Evolutionary conservation across 2,329 filamentous ascomycete genomes (phyloP).

Genomic region (Hirsutella thompsonii): DNA sequence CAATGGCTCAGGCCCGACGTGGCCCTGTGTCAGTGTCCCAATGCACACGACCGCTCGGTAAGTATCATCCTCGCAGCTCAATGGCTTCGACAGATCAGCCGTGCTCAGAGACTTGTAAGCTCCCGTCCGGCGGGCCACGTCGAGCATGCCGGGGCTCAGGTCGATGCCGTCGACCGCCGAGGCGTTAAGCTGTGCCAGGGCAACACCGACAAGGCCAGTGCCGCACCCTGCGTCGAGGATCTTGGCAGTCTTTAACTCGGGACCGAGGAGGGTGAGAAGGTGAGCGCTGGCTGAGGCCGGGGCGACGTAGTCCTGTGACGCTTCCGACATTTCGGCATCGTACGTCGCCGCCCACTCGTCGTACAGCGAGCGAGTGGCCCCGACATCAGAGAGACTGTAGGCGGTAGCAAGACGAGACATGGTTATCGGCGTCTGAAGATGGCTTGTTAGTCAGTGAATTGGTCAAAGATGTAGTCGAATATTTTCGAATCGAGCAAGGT

Average conservation of each 20-base stretch:
- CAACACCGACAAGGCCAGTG: slow-evolving; percentile 37
- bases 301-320: slow-evolving; percentile 27
- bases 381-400: slow-evolving; percentile 13
- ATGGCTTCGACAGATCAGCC: slow-evolving; percentile 31
- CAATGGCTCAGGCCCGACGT: slow-evolving; percentile 37
- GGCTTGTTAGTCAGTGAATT: no score
- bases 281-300: slow-evolving; percentile 23
- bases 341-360: slow-evolving; percentile 22
- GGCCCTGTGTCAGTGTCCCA: slow-evolving; percentile 41
- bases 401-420: slow-evolving; percentile 16
- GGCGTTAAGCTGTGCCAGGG: slow-evolving; percentile 28
- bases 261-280: slow-evolving; percentile 17
- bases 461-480: no score
- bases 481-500: no score
- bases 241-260: slow-evolving; percentile 10
- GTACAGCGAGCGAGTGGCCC: slow-evolving; percentile 17
- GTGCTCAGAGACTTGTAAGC: slow-evolving; percentile 30
- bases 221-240: slow-evolving; percentile 45
- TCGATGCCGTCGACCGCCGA: slow-evolving; percentile 39
- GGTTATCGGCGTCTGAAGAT: no score
- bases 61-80: slow-evolving; percentile 22
- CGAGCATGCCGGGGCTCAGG: slow-evolving; percentile 38
- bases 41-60: slow-evolving; percentile 40
- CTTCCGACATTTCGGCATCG: slow-evolving; percentile 19
- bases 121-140: slow-evolving; percentile 32